Conservation (phyloP, 805 yeast genomes). For the Pichia thaimueangensis region DNA sequence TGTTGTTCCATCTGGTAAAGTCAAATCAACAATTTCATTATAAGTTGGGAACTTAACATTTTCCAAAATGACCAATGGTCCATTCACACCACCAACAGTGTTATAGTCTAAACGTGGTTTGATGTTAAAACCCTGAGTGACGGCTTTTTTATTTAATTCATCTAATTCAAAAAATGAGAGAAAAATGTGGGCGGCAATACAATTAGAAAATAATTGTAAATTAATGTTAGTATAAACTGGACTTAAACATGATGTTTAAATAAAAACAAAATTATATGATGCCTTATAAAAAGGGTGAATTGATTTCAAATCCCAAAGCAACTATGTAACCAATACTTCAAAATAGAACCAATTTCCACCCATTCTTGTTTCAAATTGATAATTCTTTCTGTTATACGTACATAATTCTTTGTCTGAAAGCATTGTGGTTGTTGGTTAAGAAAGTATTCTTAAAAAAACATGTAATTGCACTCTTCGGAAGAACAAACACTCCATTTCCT, state of each 20-base stretch:
- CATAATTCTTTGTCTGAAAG: conserved; percentile 37
- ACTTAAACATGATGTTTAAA: not conserved
- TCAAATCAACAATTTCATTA: conserved; percentile 94
- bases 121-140: conserved; percentile 82
- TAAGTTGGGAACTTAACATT: conserved; percentile 84
- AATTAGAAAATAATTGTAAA: no score
- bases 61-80: conserved; percentile 90
- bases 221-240: not conserved
- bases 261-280: not conserved
- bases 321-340: no score
- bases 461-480: no score
- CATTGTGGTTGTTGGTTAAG: conserved; percentile 17
- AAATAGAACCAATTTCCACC: no score
- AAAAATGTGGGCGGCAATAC: no score
- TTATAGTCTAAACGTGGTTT: conserved; percentile 90
- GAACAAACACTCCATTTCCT: no score
- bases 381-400: conserved; percentile 23
- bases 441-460: not conserved
- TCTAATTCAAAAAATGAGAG: conserved; percentile 23
- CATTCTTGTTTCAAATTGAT: no score
- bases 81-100: conserved; percentile 97
- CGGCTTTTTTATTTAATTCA: conserved; percentile 88
- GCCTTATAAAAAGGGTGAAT: no score
- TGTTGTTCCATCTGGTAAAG: conserved; percentile 89
- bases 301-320: no score